Percentiles rank a stretch among this genome's conserved stretches.
Evolutionary conservation across 2,329 filamentous ascomycete species (phyloP).

Genomic region (Aspergillus latus): DNA sequence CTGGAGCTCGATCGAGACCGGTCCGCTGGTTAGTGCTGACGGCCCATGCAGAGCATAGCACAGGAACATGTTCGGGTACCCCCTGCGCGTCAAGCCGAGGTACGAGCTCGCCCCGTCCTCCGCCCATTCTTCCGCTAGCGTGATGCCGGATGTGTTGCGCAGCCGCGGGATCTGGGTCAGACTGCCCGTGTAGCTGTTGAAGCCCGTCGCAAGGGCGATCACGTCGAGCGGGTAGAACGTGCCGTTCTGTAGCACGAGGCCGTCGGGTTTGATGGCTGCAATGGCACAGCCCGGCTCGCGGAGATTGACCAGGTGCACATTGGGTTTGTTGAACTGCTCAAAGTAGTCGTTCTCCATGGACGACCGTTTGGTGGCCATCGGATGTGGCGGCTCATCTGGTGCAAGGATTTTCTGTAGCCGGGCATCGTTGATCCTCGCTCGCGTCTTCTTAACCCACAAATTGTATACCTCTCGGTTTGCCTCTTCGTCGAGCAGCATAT

Average conservation of each 20-base stretch:
- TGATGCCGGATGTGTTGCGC: slow-evolving; percentile 27
- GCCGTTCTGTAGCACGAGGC: slow-evolving; percentile 37
- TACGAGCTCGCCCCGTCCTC: slow-evolving; percentile 21
- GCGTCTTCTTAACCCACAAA: slow-evolving; percentile 57
- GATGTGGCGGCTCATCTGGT: slow-evolving; percentile 54
- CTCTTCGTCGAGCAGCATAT: slow-evolving; percentile 47
- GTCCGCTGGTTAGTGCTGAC: slow-evolving; percentile 57
- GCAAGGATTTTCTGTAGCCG: slow-evolving; percentile 54
- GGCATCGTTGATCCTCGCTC: slow-evolving; percentile 53
- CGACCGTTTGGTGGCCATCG: slow-evolving; percentile 55
- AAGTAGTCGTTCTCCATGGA: slow-evolving; percentile 53
- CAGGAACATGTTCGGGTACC: slow-evolving; percentile 54
- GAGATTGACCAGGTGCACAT: slow-evolving; percentile 51
- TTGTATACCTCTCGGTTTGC: slow-evolving; percentile 56
- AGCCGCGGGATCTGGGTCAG: slow-evolving; percentile 37
- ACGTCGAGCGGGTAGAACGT: slow-evolving; percentile 39
- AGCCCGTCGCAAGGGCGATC: slow-evolving; percentile 45
- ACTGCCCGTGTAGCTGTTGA: slow-evolving; percentile 41
- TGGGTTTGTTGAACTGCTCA: slow-evolving; percentile 49
- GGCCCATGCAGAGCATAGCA: slow-evolving; percentile 50
- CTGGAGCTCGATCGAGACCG: slow-evolving; percentile 31
- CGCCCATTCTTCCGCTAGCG: slow-evolving; percentile 28
- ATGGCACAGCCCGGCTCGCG: slow-evolving; percentile 47
- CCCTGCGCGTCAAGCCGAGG: slow-evolving; percentile 43
- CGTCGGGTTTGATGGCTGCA: slow-evolving; percentile 37